A percentile compares a stretch with the other conserved stretches of the same genome.
These are phyloP conservation scores for Strobilomyces confusus DNA, from an alignment of 768 basidiomycete genomes.

Conservation along the genomic window DNA sequence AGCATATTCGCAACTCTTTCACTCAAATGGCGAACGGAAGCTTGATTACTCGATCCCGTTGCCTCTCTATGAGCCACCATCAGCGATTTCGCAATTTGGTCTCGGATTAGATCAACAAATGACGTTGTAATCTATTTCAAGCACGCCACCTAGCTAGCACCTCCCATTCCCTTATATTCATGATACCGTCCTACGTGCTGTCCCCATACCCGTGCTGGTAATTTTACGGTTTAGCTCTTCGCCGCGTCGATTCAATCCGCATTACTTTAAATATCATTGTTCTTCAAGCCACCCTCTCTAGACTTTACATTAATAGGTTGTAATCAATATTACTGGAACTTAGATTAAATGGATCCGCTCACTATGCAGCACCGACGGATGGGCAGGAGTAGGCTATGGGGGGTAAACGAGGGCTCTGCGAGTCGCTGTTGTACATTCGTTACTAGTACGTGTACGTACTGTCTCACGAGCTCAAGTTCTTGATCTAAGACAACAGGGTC, in stretches of 20 bases:
- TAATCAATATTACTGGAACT: conserved; percentile 1
- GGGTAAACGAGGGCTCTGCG: too few relatives aligned
- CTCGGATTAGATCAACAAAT: conserved; percentile 5
- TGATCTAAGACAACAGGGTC: conserved; percentile 9
- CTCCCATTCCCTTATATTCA: background rate
- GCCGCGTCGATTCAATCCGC: conserved; percentile 12
- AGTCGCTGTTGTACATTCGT: too few relatives aligned
- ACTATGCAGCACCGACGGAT: background rate
- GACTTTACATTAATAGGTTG: background rate
- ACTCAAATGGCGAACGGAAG: conserved; percentile 68
- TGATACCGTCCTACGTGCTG: background rate
- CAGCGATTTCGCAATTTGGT: conserved; percentile 2
- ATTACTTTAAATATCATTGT: conserved; percentile 2
- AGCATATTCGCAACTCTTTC: conserved; percentile 74
- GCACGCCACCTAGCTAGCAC: background rate
- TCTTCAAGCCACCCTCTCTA: background rate
- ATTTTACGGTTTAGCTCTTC: background rate
- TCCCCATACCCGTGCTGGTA: background rate
- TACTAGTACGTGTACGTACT: background rate
- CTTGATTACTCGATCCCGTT: conserved; percentile 61
- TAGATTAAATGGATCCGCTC: too few relatives aligned
- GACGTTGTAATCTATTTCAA: conserved; percentile 1
- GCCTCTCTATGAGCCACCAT: conserved; percentile 55
- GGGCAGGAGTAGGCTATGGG: background rate
- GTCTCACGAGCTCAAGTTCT: background rate